These are phyloP conservation scores for Spergularia bocconei DNA, from an alignment of 148 eudicot genomes.

Conservation along the genomic window DNA sequence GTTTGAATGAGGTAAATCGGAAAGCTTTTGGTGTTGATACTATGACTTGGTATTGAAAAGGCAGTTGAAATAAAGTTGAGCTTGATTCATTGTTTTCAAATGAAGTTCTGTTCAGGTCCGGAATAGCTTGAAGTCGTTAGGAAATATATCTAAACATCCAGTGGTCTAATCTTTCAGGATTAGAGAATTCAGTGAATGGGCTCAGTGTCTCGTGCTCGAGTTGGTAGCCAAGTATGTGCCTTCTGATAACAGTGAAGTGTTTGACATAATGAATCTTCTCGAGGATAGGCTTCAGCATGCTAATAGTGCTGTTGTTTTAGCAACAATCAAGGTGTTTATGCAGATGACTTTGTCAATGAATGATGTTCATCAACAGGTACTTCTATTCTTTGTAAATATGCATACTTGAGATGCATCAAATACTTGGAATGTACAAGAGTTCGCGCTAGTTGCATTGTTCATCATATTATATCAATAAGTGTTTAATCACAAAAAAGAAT, in stretches of 20 bases:
- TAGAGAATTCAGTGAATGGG: constrained; percentile 95
- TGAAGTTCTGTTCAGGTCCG: constrained; percentile 4
- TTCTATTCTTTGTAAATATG: background rate
- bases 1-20: background rate
- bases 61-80: background rate
- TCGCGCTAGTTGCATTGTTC: background rate
- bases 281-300: constrained; percentile 99
- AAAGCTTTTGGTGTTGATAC: background rate
- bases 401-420: background rate
- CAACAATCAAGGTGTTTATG: constrained; percentile 88
- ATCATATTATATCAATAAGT: background rate
- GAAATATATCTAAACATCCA: background rate
- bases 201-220: constrained; percentile 94
- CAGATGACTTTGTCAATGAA: constrained; percentile 94
- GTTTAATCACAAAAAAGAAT: background rate
- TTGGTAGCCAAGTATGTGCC: constrained; percentile 93
- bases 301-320: constrained; percentile 96
- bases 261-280: constrained; percentile 98
- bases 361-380: constrained; percentile 99
- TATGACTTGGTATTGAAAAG: background rate
- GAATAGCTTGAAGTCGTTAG: background rate
- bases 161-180: constrained; percentile 56
- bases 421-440: background rate
- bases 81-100: background rate
- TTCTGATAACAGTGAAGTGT: constrained; percentile 77